Percentiles rank a stretch among this genome's conserved stretches.
These are phyloP conservation scores for Pseudogymnoascus sp. DNA, from an alignment of 2,329 filamentous ascomycete genomes.

Conservation along the genomic window DNA sequence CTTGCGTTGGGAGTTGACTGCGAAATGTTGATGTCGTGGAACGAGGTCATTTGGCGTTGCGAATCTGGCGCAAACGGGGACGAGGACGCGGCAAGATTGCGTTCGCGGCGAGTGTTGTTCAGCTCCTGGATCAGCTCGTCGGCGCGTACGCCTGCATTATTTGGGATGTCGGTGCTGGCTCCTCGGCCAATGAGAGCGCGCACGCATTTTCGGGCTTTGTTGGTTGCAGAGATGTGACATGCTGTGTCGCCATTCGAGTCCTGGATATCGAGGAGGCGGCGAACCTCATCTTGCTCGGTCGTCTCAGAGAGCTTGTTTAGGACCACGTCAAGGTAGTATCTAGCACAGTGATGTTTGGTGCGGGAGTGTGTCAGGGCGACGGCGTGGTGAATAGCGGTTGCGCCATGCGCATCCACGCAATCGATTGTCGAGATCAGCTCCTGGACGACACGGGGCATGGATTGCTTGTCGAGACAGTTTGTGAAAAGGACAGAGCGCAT, in stretches of 20 bases:
- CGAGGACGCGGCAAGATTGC: constrained; percentile 65
- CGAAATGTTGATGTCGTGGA: constrained; percentile 41
- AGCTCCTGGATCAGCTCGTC: constrained; percentile 74
- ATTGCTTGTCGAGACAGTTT: constrained; percentile 91
- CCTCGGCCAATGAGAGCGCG: constrained; percentile 72
- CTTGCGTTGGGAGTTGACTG: constrained; percentile 9
- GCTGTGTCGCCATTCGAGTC: constrained; percentile 89
- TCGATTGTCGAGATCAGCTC: constrained; percentile 78
- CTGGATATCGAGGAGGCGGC: constrained; percentile 70
- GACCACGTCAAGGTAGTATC: constrained; percentile 89
- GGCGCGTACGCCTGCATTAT: constrained; percentile 73
- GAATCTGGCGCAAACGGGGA: constrained; percentile 60
- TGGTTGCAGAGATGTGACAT: constrained; percentile 64
- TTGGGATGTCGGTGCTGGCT: constrained; percentile 74
- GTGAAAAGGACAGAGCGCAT: constrained; percentile 95
- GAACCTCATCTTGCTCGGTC: constrained; percentile 68
- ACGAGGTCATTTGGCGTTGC: constrained; percentile 45
- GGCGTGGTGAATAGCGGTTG: constrained; percentile 91
- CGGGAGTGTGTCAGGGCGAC: constrained; percentile 77
- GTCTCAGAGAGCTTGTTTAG: constrained; percentile 79
- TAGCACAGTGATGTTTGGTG: constrained; percentile 79
- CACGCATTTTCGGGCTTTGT: constrained; percentile 83
- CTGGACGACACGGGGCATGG: constrained; percentile 77
- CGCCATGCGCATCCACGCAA: constrained; percentile 69
- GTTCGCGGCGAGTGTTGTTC: constrained; percentile 58